Evolutionary conservation across 2,329 filamentous ascomycete genomes (phyloP).

Genomic region (Colletotrichum navitas): DNA sequence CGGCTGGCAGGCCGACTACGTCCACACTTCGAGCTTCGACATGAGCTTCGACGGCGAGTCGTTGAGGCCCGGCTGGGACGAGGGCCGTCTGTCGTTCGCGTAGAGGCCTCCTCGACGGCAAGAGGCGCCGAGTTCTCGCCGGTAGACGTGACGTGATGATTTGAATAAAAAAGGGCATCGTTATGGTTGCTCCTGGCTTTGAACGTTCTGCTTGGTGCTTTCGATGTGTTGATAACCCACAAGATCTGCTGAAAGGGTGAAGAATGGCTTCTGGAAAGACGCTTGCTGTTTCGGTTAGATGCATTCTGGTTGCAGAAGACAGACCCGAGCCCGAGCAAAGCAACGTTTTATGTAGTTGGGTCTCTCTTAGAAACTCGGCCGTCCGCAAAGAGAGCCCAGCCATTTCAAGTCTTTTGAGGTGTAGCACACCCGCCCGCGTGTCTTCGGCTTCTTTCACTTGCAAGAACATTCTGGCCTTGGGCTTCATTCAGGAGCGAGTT

Average conservation of each 20-base stretch:
- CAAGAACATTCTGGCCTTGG: not conserved
- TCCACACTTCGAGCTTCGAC: constrained; percentile 65
- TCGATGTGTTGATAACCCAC: not conserved
- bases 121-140: not conserved
- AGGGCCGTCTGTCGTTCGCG: constrained; percentile 53
- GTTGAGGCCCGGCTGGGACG: constrained; percentile 64
- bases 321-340: not conserved
- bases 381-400: not conserved
- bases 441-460: too few species aligned
- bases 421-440: too few species aligned
- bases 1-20: constrained; percentile 66
- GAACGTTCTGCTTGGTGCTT: not conserved
- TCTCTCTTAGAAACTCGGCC: not conserved
- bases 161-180: not conserved
- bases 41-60: constrained; percentile 61
- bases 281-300: not conserved
- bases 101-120: not conserved
- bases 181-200: too few species aligned
- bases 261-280: not conserved
- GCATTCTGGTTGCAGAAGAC: not conserved
- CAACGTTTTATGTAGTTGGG: not conserved
- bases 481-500: not conserved
- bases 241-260: not conserved
- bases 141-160: not conserved
- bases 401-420: not conserved